These are phyloP conservation scores for Tricholoma saponaceum DNA, from an alignment of 768 basidiomycete species.

Conservation along the genomic window DNA sequence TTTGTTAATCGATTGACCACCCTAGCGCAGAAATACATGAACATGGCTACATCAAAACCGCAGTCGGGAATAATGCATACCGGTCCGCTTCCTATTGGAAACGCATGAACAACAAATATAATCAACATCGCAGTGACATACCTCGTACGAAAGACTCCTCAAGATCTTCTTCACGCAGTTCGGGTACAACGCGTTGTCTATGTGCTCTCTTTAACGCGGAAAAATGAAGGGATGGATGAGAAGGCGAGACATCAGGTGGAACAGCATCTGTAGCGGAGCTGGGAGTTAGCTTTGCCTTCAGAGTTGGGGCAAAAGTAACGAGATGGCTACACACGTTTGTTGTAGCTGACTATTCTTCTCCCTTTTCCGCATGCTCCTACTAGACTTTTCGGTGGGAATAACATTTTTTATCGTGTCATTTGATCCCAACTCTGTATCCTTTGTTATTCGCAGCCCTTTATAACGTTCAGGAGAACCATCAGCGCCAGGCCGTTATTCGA, in stretches of 20 bases:
- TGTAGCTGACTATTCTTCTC: conserved; percentile 30
- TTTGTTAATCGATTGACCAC: conserved; percentile 97
- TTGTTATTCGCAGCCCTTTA: conserved; percentile 68
- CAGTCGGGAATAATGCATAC: conserved; percentile 29
- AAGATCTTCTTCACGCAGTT: conserved; percentile 75
- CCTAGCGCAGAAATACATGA: conserved; percentile 36
- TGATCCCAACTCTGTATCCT: conserved; percentile 82
- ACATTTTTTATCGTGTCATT: conserved; percentile 76
- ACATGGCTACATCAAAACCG: conserved; percentile 14
- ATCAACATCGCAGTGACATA: conserved; percentile 24
- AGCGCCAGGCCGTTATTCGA: neutral
- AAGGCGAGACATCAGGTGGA: conserved; percentile 28
- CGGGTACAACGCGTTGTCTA: conserved; percentile 57
- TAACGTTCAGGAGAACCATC: neutral
- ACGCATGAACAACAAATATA: neutral
- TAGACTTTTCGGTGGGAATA: conserved; percentile 36
- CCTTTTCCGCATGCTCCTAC: conserved; percentile 42
- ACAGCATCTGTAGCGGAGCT: conserved; percentile 33
- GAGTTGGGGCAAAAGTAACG: conserved; percentile 5
- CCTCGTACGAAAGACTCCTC: conserved; percentile 87
- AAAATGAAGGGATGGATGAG: conserved; percentile 40
- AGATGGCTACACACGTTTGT: conserved; percentile 20
- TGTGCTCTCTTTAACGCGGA: conserved; percentile 71
- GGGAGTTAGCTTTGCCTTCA: conserved; percentile 19
- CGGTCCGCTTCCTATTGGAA: conserved; percentile 71